Evolutionary conservation across 345 rosid genomes (phyloP).

Genomic region (Linum usitatissimum): DNA sequence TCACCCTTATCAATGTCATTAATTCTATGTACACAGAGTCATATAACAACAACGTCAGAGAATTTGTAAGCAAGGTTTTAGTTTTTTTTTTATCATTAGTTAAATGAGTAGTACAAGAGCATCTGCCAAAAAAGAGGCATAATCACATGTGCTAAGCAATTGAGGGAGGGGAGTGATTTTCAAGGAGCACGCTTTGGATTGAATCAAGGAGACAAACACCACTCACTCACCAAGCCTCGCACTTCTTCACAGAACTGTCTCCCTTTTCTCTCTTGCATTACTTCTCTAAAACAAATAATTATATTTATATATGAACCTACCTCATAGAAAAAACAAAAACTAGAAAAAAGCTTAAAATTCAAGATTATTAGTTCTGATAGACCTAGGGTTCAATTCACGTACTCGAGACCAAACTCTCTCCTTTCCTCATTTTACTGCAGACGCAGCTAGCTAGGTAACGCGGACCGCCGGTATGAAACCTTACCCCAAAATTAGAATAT

Average conservation of each 20-base stretch:
- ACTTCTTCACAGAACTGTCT: constrained; percentile 37
- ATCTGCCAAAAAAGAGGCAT: constrained; percentile 74
- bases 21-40: not conserved
- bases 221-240: constrained; percentile 10
- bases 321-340: too few species aligned
- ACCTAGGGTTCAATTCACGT: too few species aligned
- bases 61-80: not conserved
- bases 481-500: too few species aligned
- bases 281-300: constrained; percentile 20
- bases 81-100: not conserved
- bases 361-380: too few species aligned
- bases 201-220: constrained; percentile 67
- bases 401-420: too few species aligned
- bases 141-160: constrained; percentile 58
- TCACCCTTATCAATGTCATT: constrained; percentile 13
- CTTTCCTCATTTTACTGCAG: too few species aligned
- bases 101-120: not conserved
- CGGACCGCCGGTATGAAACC: too few species aligned
- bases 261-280: constrained; percentile 12
- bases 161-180: constrained; percentile 35
- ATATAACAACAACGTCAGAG: not conserved
- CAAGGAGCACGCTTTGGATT: constrained; percentile 98
- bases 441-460: too few species aligned
- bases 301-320: too few species aligned
- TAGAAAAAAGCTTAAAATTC: too few species aligned